phyloP scores from a whole-genome alignment of 768 basidiomycete genomes.

The Suillus occidentalis region DNA sequence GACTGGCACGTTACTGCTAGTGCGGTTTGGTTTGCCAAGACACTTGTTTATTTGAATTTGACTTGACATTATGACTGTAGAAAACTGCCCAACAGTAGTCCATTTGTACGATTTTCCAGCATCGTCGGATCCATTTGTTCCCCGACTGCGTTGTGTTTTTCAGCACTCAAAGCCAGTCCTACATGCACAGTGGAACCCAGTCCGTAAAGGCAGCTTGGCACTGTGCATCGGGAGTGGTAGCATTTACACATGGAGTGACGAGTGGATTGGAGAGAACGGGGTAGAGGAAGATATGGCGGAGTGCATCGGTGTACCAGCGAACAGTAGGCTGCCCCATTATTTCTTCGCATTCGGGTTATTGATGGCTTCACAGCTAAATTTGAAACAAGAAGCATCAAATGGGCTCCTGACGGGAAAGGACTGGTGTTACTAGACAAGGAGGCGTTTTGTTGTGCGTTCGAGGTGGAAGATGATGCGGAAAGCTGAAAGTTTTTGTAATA shows the following conservation, averaged over 20 bases:
- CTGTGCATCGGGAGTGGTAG: conserved; percentile 68
- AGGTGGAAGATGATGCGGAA: conserved; percentile 48
- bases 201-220: conserved; percentile 68
- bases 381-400: conserved; percentile 64
- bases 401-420: conserved; percentile 88
- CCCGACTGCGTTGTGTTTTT: conserved; percentile 65
- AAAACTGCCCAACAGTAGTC: conserved; percentile 59
- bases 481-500: background rate
- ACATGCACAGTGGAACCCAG: conserved; percentile 80
- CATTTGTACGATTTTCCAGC: conserved; percentile 76
- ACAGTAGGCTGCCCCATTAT: conserved; percentile 44
- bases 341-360: conserved; percentile 6
- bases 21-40: conserved; percentile 59
- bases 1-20: conserved; percentile 69
- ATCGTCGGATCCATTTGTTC: conserved; percentile 54
- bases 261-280: conserved; percentile 64
- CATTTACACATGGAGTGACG: conserved; percentile 81
- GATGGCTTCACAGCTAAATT: conserved; percentile 56
- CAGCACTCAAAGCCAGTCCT: conserved; percentile 63
- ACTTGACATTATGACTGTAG: conserved; percentile 35
- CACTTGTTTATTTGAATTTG: background rate
- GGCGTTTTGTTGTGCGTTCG: conserved; percentile 84
- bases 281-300: conserved; percentile 81
- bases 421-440: conserved; percentile 73
- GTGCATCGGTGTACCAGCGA: conserved; percentile 86